Conservation (phyloP, 768 basidiomycete species). For the Lentinula aciculospora region DNA sequence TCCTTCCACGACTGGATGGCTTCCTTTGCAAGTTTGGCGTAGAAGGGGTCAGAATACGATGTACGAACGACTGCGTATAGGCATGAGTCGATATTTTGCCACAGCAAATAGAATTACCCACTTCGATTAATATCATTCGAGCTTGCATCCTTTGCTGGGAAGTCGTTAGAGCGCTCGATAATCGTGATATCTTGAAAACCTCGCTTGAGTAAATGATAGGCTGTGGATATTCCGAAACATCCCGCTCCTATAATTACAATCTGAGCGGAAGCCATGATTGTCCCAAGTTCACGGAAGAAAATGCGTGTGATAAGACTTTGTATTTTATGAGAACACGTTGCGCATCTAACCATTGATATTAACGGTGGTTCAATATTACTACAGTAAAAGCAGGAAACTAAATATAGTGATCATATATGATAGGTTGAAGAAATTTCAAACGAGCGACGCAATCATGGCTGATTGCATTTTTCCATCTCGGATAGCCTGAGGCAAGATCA, state of each 20-base stretch:
- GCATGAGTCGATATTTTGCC: background rate
- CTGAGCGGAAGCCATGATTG: slow-evolving; percentile 48
- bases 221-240: slow-evolving; percentile 61
- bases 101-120: slow-evolving; percentile 14
- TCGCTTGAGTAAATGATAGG: slow-evolving; percentile 46
- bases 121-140: slow-evolving; percentile 50
- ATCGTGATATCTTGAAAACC: slow-evolving; percentile 30
- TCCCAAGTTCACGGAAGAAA: background rate
- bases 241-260: slow-evolving; percentile 24
- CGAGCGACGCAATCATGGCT: slow-evolving; percentile 23
- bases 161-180: slow-evolving; percentile 4
- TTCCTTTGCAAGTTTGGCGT: slow-evolving; percentile 65
- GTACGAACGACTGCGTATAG: slow-evolving; percentile 58
- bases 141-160: slow-evolving; percentile 9
- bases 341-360: no score
- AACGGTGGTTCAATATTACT: no score
- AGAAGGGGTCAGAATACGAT: slow-evolving; percentile 65
- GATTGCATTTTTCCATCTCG: slow-evolving; percentile 47
- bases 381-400: no score
- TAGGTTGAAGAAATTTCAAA: background rate
- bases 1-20: slow-evolving; percentile 72
- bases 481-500: slow-evolving; percentile 24
- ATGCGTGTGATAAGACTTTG: no score
- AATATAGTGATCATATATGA: background rate
- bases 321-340: no score